phyloP scores from a whole-genome alignment of 768 basidiomycete genomes.

The Postia placenta region DNA sequence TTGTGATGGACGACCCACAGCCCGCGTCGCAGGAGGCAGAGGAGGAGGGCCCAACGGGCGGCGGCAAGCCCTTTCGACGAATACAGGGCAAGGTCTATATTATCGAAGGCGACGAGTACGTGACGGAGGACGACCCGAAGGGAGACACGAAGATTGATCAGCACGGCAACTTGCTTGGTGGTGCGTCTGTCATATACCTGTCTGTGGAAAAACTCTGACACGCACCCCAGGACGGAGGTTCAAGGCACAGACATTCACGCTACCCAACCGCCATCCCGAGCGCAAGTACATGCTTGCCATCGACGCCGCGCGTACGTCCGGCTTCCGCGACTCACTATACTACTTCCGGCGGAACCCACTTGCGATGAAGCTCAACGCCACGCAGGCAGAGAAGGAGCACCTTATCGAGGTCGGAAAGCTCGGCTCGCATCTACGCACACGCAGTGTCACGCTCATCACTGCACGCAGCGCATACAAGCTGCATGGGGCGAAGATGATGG shows the following conservation, averaged over 20 bases:
- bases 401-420: constrained; percentile 87
- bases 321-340: constrained; percentile 96
- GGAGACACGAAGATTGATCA: constrained; percentile 91
- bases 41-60: constrained; percentile 30
- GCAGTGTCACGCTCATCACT: constrained; percentile 91
- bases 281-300: constrained; percentile 94
- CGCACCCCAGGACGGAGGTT: constrained; percentile 64
- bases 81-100: constrained; percentile 71
- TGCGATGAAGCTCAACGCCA: constrained; percentile 86
- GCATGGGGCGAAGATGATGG: constrained; percentile 87
- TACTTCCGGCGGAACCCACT: constrained; percentile 91
- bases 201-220: background rate
- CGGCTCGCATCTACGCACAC: constrained; percentile 79
- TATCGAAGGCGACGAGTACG: constrained; percentile 86
- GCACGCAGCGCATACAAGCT: constrained; percentile 91
- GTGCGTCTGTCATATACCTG: constrained; percentile 31
- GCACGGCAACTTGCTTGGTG: constrained; percentile 78
- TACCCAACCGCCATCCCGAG: constrained; percentile 79
- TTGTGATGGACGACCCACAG: constrained; percentile 8
- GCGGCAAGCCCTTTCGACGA: constrained; percentile 65
- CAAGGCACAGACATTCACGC: constrained; percentile 85
- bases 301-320: constrained; percentile 93
- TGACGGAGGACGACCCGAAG: constrained; percentile 75
- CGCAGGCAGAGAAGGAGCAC: constrained; percentile 86
- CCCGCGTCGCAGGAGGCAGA: constrained; percentile 22